These are phyloP conservation scores for Curvularia verruculosa DNA, from an alignment of 2,329 filamentous ascomycete genomes.

Conservation along the genomic window DNA sequence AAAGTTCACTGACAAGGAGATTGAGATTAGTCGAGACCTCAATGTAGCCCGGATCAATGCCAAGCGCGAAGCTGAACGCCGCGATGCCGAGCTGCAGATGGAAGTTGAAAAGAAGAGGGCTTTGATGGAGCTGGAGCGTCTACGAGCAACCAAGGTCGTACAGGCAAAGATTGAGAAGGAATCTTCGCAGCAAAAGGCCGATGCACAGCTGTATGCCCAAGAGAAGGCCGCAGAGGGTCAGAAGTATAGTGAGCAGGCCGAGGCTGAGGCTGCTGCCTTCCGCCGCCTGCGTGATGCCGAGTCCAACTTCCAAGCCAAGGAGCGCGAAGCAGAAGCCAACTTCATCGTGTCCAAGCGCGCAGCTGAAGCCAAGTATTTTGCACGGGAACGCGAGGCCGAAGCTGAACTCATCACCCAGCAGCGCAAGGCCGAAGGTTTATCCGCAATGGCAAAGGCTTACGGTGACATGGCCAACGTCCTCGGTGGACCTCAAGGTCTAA, in stretches of 20 bases:
- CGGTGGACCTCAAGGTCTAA: conserved; percentile 76
- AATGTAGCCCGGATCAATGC: conserved; percentile 78
- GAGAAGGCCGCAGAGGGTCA: conserved; percentile 57
- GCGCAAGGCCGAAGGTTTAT: conserved; percentile 77
- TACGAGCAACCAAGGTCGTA: conserved; percentile 77
- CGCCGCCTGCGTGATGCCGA: conserved; percentile 50
- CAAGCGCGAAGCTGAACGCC: conserved; percentile 72
- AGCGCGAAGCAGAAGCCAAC: conserved; percentile 55
- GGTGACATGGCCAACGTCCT: conserved; percentile 72
- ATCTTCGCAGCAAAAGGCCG: conserved; percentile 70
- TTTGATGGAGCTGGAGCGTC: conserved; percentile 78
- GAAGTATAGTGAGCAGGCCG: conserved; percentile 66
- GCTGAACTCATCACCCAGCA: conserved; percentile 66
- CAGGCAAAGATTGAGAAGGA: conserved; percentile 74
- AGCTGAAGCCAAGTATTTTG: conserved; percentile 51
- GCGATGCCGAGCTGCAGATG: conserved; percentile 80
- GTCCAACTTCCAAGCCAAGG: conserved; percentile 51
- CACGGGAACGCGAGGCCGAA: conserved; percentile 61
- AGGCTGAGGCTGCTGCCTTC: conserved; percentile 61
- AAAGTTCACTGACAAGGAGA: conserved; percentile 73
- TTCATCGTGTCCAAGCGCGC: conserved; percentile 55
- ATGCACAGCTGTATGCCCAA: conserved; percentile 60
- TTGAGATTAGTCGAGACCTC: conserved; percentile 73
- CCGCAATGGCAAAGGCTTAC: conserved; percentile 82
- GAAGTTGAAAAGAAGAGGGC: conserved; percentile 79